phyloP scores from a whole-genome alignment of 1,284 basidiomycete genomes.

The Cutaneotrichosporon spelunceum region DNA sequence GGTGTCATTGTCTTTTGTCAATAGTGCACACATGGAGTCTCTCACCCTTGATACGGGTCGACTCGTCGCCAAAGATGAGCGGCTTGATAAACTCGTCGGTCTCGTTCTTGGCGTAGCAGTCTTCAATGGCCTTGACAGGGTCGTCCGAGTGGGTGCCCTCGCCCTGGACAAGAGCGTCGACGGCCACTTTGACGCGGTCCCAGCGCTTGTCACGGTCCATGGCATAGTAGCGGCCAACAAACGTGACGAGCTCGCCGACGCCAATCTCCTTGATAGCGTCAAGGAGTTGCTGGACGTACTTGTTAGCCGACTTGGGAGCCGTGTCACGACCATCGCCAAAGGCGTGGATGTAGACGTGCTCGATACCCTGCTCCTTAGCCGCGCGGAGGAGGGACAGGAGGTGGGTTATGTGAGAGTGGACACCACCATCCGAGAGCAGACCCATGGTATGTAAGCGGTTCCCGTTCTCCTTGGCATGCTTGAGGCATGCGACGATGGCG shows the following conservation, averaged over 20 bases:
- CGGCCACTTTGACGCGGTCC: conserved; percentile 82
- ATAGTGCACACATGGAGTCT: conserved; percentile 17
- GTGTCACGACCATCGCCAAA: conserved; percentile 83
- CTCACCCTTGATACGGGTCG: conserved; percentile 73
- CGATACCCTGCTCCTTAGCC: conserved; percentile 76
- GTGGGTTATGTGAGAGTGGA: conserved; percentile 88
- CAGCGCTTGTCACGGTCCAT: conserved; percentile 95
- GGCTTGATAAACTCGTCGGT: conserved; percentile 93
- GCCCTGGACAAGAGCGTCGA: conserved; percentile 75
- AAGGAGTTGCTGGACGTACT: conserved; percentile 69
- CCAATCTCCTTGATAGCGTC: conserved; percentile 73
- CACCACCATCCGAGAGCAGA: conserved; percentile 85
- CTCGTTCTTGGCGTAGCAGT: conserved; percentile 71
- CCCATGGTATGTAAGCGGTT: conserved; percentile 80
- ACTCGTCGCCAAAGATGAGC: conserved; percentile 74
- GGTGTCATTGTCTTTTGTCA: conserved; percentile 61
- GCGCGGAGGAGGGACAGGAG: conserved; percentile 81
- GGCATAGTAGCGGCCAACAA: conserved; percentile 85
- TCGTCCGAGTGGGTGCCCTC: conserved; percentile 64
- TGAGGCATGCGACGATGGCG: conserved; percentile 66
- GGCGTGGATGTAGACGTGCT: conserved; percentile 83
- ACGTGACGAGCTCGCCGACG: conserved; percentile 63
- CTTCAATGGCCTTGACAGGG: conserved; percentile 65
- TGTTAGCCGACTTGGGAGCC: conserved; percentile 70
- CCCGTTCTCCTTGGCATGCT: conserved; percentile 72